These are phyloP conservation scores for Triglochin maritima DNA, from an alignment of 106 monocot species.

Conservation along the genomic window DNA sequence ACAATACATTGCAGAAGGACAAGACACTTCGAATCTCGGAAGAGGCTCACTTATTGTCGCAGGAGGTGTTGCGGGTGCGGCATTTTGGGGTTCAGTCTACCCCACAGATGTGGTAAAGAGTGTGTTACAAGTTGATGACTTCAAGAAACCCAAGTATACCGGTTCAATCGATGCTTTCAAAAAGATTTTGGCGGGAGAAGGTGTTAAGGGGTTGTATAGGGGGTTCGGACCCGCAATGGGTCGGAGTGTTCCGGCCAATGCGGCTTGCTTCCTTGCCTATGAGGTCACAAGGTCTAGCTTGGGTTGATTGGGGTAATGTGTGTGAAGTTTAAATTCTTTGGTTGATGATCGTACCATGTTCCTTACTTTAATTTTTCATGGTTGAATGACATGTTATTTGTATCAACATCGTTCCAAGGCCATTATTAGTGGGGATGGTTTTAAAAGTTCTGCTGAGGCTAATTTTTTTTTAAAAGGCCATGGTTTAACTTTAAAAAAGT, in stretches of 20 bases:
- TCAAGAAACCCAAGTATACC: constrained; percentile 59
- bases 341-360: no score
- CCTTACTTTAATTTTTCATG: no score
- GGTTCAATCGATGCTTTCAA: constrained; percentile 60
- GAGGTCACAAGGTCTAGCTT: constrained; percentile 67
- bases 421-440: no score
- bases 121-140: constrained; percentile 81
- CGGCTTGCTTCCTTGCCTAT: constrained; percentile 85
- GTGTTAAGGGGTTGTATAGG: constrained; percentile 76
- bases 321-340: no score
- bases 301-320: constrained; percentile 8
- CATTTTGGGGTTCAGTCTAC: constrained; percentile 63
- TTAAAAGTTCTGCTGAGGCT: no score
- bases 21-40: constrained; percentile 60
- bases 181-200: constrained; percentile 73
- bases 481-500: no score
- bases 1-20: constrained; percentile 49
- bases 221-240: constrained; percentile 92
- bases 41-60: constrained; percentile 65
- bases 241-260: constrained; percentile 85
- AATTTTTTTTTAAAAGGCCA: no score
- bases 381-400: no score
- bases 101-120: constrained; percentile 93
- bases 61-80: constrained; percentile 71
- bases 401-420: no score